A percentile compares a stretch with the other conserved stretches of the same genome.
Evolutionary conservation across 1,284 basidiomycete species (phyloP).

Genomic region (Leccinum pseudoinsigne): DNA sequence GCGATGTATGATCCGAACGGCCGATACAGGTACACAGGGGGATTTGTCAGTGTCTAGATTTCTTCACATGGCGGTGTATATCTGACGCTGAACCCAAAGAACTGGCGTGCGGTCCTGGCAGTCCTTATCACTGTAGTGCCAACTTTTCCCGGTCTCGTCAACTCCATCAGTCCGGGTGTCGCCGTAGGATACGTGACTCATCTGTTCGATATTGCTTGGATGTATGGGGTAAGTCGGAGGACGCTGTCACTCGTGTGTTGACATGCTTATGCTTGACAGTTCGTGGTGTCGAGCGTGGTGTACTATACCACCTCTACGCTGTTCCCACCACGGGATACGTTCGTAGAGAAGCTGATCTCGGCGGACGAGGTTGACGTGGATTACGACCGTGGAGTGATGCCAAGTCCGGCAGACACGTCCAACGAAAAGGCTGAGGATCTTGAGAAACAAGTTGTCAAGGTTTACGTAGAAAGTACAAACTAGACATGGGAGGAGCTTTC

Average conservation of each 20-base stretch:
- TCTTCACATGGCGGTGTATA: background rate
- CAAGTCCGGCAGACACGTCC: background rate
- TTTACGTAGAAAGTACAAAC: background rate
- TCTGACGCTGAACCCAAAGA: slow-evolving; percentile 41
- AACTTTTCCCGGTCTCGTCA: slow-evolving; percentile 70
- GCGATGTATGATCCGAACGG: slow-evolving; percentile 72
- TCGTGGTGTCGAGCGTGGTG: slow-evolving; percentile 42
- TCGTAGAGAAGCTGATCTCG: slow-evolving; percentile 46
- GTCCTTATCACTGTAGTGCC: slow-evolving; percentile 59
- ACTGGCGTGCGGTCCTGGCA: slow-evolving; percentile 71
- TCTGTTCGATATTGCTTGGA: slow-evolving; percentile 69
- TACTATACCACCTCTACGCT: slow-evolving; percentile 55
- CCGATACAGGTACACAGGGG: slow-evolving; percentile 62
- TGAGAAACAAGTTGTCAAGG: slow-evolving; percentile 10
- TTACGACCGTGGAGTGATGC: slow-evolving; percentile 1
- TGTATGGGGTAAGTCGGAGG: slow-evolving; percentile 60
- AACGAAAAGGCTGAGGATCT: slow-evolving; percentile 2
- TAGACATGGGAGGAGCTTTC: background rate
- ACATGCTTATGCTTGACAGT: slow-evolving; percentile 34
- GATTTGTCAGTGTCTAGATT: slow-evolving; percentile 49
- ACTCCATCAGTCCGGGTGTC: slow-evolving; percentile 61
- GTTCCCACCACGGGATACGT: slow-evolving; percentile 63
- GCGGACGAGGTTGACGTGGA: slow-evolving; percentile 22
- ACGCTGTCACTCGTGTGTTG: background rate
- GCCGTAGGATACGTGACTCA: slow-evolving; percentile 50